Conservation (phyloP, 2,329 filamentous ascomycete genomes). For the Claviceps sorghi region DNA sequence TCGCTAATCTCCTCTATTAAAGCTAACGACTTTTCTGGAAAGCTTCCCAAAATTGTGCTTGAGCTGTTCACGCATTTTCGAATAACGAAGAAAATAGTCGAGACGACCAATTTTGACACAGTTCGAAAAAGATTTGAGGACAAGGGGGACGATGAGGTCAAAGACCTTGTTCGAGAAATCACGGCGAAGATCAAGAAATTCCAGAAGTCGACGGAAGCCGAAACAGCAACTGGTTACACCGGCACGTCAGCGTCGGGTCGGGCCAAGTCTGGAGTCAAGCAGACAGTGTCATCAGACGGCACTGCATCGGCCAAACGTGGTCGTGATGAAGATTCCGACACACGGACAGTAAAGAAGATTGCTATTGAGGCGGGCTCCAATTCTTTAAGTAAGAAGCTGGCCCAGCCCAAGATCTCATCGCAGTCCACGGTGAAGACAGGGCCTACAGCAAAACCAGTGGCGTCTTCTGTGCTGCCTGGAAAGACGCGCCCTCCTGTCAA, state of each 20-base stretch:
- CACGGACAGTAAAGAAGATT: conserved; percentile 27
- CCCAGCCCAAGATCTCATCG: conserved; percentile 19
- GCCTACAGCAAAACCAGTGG: conserved; percentile 15
- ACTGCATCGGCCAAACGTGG: conserved; percentile 20
- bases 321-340: conserved; percentile 26
- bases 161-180: conserved; percentile 45
- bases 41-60: conserved; percentile 40
- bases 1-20: conserved; percentile 40
- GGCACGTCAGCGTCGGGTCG: conserved; percentile 26
- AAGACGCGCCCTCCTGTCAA: conserved; percentile 32
- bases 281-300: conserved; percentile 10
- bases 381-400: conserved; percentile 26
- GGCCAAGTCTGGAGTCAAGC: conserved; percentile 20
- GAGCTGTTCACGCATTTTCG: conserved; percentile 47
- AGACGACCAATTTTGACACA: conserved; percentile 51
- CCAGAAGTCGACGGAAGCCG: conserved; percentile 18
- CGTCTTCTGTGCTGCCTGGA: conserved; percentile 29
- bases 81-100: conserved; percentile 45
- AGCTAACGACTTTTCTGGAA: conserved; percentile 35
- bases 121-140: conserved; percentile 49
- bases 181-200: conserved; percentile 31
- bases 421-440: conserved; percentile 16
- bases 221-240: conserved; percentile 22
- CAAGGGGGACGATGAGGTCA: conserved; percentile 48
- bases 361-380: conserved; percentile 24